A percentile compares a stretch with the other conserved stretches of the same genome.
Evolutionary conservation across 345 rosid genomes (phyloP).

Genomic region (Linum tenue): DNA sequence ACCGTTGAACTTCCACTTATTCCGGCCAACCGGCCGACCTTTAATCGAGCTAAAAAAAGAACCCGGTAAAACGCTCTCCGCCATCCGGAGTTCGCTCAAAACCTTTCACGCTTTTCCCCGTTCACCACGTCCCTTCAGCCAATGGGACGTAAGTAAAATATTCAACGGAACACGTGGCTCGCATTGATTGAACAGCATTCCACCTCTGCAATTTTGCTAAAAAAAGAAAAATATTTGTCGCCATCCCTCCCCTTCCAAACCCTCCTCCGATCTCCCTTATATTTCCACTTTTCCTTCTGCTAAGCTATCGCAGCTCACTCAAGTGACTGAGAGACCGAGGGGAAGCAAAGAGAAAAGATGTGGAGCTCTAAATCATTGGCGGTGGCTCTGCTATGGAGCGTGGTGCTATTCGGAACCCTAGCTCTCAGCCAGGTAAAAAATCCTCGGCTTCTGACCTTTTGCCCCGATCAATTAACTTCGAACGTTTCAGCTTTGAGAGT

Average conservation of each 20-base stretch:
- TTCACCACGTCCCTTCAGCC: constrained; percentile 15
- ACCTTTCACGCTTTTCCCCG: background rate
- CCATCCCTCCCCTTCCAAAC: too few relatives aligned
- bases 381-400: constrained; percentile 30
- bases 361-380: constrained; percentile 40
- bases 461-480: background rate
- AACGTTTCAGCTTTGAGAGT: background rate
- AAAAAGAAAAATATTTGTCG: background rate
- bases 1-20: too few relatives aligned
- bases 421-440: constrained; percentile 38
- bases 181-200: background rate
- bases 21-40: too few relatives aligned
- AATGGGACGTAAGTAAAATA: constrained; percentile 3
- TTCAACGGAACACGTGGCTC: constrained; percentile 7
- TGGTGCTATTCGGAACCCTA: constrained; percentile 38
- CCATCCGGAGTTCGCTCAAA: background rate
- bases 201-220: background rate
- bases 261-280: too few relatives aligned
- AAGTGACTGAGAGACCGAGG: background rate
- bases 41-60: too few relatives aligned
- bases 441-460: background rate
- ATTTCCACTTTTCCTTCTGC: background rate
- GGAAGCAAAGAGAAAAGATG: constrained; percentile 25
- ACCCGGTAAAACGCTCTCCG: constrained; percentile 4
- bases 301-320: background rate